Base-by-base conservation (phyloP, 1,284 basidiomycete genomes). In the Ceratobasidium sp. region DNA sequence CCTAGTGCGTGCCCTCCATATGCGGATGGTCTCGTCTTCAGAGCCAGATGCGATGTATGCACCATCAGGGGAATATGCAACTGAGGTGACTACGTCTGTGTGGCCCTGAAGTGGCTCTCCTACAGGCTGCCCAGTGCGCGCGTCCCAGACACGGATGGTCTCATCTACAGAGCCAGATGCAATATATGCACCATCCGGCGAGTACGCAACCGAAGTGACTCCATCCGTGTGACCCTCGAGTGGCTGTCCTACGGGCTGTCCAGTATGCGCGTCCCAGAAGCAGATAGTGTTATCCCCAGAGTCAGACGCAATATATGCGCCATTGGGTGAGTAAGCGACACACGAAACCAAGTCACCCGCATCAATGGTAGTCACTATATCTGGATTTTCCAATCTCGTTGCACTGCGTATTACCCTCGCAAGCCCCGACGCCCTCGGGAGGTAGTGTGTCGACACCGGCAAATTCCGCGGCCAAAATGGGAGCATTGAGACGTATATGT, bases 151-250 rank as follows among this genome's bases (percentile, higher is more conserved):
- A 37, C 73, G 46, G 46, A 68, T 41, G 11, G 51, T 59, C 3
- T 31, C 5, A 56, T 74, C 73, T 14, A 37, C 22, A 6, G 72
- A 74, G 9, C 51, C 74, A 27, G 75, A 76, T 1, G 39, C 63
- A 24, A 76, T 31, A 43, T 56, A 39, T 14, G 79, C 77, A 46
- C 82, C 83, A 75, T 84, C 83, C n/a, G 80, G 80, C 22, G 80
- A 81, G 59, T 84, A 80, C 43, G 82, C 81, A 58, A 85, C 82
- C 27, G 80, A 81, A 1, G 78, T 79, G 9, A 84, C 83, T 7
- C 58, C 24, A 29, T 51, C 39, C 3, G 34, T 61, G 34, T 74
- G 73, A 6, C 72, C 75, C 43, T 66, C 72, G n/a, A n/a, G n/a
- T n/a, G n/a, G n/a, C n/a, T n/a, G n/a, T n/a, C n/a, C n/a, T n/a